A percentile compares a stretch with the other conserved stretches of the same genome.
Conservation (phyloP, 345 rosid genomes). For the Linum trigynum region DNA sequence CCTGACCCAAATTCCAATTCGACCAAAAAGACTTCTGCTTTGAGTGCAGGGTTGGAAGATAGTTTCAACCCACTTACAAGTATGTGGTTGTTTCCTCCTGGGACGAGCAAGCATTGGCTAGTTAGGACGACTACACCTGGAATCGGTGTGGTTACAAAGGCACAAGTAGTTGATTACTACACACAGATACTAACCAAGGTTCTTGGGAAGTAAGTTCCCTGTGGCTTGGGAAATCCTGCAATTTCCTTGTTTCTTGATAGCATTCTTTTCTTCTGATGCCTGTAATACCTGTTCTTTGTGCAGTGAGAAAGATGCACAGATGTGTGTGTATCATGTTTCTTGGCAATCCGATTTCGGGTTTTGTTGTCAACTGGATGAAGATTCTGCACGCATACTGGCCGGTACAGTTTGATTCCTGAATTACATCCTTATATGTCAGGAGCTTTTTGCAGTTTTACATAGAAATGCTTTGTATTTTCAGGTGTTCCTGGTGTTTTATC, state of each 20-base stretch:
- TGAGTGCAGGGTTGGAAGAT: slow-evolving; percentile 12
- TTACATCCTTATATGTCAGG: slow-evolving; percentile 11
- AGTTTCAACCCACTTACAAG: slow-evolving; percentile 13
- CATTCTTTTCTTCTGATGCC: background rate
- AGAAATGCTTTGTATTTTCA: slow-evolving; percentile 21
- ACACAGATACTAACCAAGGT: slow-evolving; percentile 60
- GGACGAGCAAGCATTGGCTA: slow-evolving; percentile 60
- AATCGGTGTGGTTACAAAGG: slow-evolving; percentile 69
- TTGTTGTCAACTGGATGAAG: slow-evolving; percentile 77
- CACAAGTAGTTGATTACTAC: slow-evolving; percentile 88
- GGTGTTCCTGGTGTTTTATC: slow-evolving; percentile 86
- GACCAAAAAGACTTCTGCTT: slow-evolving; percentile 30
- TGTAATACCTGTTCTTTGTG: slow-evolving; percentile 7
- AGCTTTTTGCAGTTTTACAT: slow-evolving; percentile 9
- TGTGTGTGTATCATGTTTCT: slow-evolving; percentile 82
- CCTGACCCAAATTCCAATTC: slow-evolving; percentile 48
- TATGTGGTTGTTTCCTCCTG: slow-evolving; percentile 45
- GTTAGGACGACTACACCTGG: slow-evolving; percentile 67
- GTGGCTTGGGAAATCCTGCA: background rate
- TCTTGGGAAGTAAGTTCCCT: slow-evolving; percentile 54
- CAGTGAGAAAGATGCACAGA: slow-evolving; percentile 87
- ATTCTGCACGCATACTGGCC: slow-evolving; percentile 56
- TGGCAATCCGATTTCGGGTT: slow-evolving; percentile 73
- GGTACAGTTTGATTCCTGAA: slow-evolving; percentile 33
- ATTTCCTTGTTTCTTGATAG: background rate